A percentile compares a stretch with the other conserved stretches of the same genome.
Conservation (phyloP, 1,139 yeast genomes). For the Kodamaea sp. region DNA sequence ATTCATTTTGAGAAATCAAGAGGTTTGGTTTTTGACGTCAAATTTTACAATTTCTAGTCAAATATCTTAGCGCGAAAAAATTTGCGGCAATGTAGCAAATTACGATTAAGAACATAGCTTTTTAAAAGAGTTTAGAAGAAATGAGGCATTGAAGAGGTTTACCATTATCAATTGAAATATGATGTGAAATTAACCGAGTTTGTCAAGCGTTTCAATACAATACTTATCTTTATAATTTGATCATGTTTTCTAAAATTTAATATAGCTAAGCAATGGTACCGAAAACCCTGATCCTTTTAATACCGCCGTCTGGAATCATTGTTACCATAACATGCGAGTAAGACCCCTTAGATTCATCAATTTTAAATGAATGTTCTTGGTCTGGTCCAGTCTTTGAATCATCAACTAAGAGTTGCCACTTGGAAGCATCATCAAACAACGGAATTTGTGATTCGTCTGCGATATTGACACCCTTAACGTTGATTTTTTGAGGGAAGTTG, state of each 20-base stretch:
- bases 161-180: no score
- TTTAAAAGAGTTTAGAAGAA: no score
- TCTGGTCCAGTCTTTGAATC: constrained; percentile 77
- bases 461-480: constrained; percentile 53
- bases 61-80: no score
- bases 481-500: constrained; percentile 79
- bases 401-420: constrained; percentile 66
- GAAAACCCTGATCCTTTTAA: constrained; percentile 79
- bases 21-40: no score
- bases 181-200: no score
- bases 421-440: constrained; percentile 28
- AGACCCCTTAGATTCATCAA: constrained; percentile 18
- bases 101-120: no score
- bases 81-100: no score
- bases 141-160: no score
- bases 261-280: constrained; percentile 47
- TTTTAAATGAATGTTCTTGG: constrained; percentile 60
- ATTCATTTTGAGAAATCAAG: constrained; percentile 1
- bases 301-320: constrained; percentile 95
- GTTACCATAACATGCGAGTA: constrained; percentile 72
- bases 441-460: constrained; percentile 35
- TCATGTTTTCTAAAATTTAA: neutral
- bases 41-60: no score
- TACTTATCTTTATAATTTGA: neutral
- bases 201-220: no score